phyloP scores from a whole-genome alignment of 192 early-diverging fungal species.

The Coemansia sp. region DNA sequence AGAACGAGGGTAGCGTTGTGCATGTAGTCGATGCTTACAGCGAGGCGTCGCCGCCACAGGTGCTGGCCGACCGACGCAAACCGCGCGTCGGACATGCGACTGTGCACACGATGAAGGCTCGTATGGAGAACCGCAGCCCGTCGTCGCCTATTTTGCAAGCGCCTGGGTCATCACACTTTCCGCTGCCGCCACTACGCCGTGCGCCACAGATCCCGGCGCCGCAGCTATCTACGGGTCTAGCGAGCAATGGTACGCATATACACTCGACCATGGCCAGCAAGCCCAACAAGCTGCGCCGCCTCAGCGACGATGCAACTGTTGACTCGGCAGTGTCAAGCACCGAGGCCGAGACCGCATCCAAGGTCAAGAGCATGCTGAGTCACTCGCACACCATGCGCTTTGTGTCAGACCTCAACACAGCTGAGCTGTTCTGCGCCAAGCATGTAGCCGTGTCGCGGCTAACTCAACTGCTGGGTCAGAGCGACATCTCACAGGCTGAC shows the following conservation, averaged over 20 bases:
- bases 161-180: slow-evolving; percentile 11
- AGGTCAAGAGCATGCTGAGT: slow-evolving; percentile 51
- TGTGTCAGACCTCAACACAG: slow-evolving; percentile 57
- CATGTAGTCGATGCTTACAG: slow-evolving; percentile 30
- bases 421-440: slow-evolving; percentile 81
- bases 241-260: not conserved
- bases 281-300: slow-evolving; percentile 37
- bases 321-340: not conserved
- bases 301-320: slow-evolving; percentile 21
- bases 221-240: slow-evolving; percentile 10
- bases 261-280: slow-evolving; percentile 11
- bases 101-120: slow-evolving; percentile 48
- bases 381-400: slow-evolving; percentile 51
- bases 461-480: slow-evolving; percentile 63
- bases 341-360: slow-evolving; percentile 35
- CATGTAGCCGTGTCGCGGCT: slow-evolving; percentile 79
- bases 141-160: slow-evolving; percentile 15
- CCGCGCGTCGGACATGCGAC: slow-evolving; percentile 47
- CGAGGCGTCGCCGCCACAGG: slow-evolving; percentile 46
- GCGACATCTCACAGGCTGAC: slow-evolving; percentile 68
- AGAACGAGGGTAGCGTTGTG: slow-evolving; percentile 41
- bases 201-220: slow-evolving; percentile 20
- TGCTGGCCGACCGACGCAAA: slow-evolving; percentile 52
- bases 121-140: slow-evolving; percentile 48
- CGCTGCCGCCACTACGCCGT: slow-evolving; percentile 25